Evolutionary conservation across 2,329 filamentous ascomycete species (phyloP), one percentile per base, ranked within the genome.

Genomic region (Phoma sp.): DNA sequence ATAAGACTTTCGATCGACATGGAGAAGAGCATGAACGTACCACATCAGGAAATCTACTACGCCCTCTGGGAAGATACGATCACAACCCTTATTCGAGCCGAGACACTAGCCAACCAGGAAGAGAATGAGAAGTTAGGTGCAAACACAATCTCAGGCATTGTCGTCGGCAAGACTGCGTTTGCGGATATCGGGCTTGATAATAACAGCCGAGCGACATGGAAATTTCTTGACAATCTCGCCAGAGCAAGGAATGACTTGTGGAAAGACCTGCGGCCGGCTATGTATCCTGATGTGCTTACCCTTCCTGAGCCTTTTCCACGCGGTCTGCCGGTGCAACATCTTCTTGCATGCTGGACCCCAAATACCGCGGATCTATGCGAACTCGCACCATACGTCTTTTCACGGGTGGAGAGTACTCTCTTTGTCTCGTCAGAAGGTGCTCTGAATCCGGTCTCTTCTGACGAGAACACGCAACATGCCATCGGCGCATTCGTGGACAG

Each of bases 221-320:
- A 45, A 4, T 77, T 78, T 46, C 38, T 77, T 1, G 73, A 78
- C 40, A 60, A 72, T 21, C 60, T 77, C 27, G 74, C 76, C 25
- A 60, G 60, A 55, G 61, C 59, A 7, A 67, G 75, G 41, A 58
- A 77, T 43, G 39, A 63, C 5, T 43, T 76, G 0, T 77, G 76
- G 75, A 40, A 29, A 7, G 51, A 57, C 6, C 40, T 70, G 38
- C 68, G 76, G 33, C 52, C 60, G 4, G 64, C 29, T 7, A 29
- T 51, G 3, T 48, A 63, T 47, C 66, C 74, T 12, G 62, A 61
- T n/a, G 60, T 60, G 6, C 52, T 64, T 2, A 48, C 61, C 1
- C 58, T 78, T 1, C 69, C 68, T 0, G 51, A 59, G 6, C 59
- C 65, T 6, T 74, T 71, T 22, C 72, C 74, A 2, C 66, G 63